phyloP scores from a whole-genome alignment of 2,329 filamentous ascomycete species.

The Pestalotiopsis sp. region DNA sequence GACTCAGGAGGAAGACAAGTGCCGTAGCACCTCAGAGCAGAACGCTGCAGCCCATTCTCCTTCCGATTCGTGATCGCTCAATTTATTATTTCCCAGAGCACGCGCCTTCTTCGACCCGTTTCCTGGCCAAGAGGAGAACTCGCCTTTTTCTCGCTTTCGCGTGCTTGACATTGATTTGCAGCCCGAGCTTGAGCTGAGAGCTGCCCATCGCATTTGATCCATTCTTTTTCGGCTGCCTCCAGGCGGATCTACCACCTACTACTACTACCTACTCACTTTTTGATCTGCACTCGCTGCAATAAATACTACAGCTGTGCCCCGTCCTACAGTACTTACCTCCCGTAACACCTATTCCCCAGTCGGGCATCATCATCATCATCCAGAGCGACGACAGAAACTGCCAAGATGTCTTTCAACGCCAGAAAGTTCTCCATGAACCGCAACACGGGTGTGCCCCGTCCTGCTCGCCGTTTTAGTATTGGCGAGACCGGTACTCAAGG shows the following conservation, averaged over 20 bases:
- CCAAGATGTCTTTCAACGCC: conserved; percentile 50
- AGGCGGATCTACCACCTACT: background rate
- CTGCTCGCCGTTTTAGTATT: conserved; percentile 59
- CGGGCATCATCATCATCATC: background rate
- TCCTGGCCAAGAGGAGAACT: conserved; percentile 3
- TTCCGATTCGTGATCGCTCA: background rate
- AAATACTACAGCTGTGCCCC: background rate
- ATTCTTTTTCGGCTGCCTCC: background rate
- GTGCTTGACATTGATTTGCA: background rate
- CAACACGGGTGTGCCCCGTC: conserved; percentile 63
- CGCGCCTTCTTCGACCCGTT: conserved; percentile 1
- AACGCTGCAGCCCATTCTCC: background rate
- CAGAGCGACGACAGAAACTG: conserved; percentile 14
- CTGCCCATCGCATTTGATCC: background rate
- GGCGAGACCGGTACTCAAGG: conserved; percentile 60
- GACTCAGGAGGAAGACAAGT: conserved; percentile 2
- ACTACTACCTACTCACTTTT: background rate
- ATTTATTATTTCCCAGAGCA: background rate
- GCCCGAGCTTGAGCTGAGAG: background rate
- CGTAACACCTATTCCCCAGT: background rate
- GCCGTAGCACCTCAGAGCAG: background rate
- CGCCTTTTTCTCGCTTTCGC: background rate
- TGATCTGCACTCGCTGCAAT: background rate
- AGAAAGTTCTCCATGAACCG: conserved; percentile 71
- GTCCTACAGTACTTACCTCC: background rate